Conservation (phyloP, 305 asterid genomes). For the Fraxinus latifolia region DNA sequence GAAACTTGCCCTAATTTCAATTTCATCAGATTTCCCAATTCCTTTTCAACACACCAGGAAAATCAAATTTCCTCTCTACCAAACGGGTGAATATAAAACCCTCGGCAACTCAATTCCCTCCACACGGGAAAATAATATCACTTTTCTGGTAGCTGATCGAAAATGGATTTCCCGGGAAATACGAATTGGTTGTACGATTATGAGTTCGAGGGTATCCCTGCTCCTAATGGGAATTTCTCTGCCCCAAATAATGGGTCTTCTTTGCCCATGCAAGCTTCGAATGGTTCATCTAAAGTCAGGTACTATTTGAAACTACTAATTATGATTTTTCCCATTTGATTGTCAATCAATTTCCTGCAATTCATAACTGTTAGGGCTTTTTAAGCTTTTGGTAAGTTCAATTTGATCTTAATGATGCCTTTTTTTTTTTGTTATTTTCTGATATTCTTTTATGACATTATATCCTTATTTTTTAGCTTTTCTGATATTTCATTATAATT, state of each 20-base stretch:
- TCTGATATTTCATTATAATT: neutral
- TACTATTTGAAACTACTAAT: slow-evolving; percentile 19
- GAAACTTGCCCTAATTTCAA: slow-evolving; percentile 2
- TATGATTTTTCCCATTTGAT: neutral
- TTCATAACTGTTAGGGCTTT: neutral
- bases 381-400: slow-evolving; percentile 4
- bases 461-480: neutral
- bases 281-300: slow-evolving; percentile 60
- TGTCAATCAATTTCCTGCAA: neutral
- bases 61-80: slow-evolving; percentile 2
- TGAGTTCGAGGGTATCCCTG: slow-evolving; percentile 61
- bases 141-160: slow-evolving; percentile 30
- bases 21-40: slow-evolving; percentile 16
- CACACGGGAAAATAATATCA: slow-evolving; percentile 5
- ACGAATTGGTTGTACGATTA: slow-evolving; percentile 91
- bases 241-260: slow-evolving; percentile 52
- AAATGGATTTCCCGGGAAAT: slow-evolving; percentile 80
- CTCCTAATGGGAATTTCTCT: slow-evolving; percentile 45
- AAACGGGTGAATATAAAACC: neutral
- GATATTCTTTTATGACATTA: neutral
- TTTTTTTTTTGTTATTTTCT: neutral
- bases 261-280: slow-evolving; percentile 67
- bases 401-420: neutral
- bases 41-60: slow-evolving; percentile 27
- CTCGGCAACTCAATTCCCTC: neutral